Evolutionary conservation across 495 filamentous ascomycete species (phyloP), one percentile per base, ranked within the genome.

Genomic region (Lophiotrema nucula): DNA sequence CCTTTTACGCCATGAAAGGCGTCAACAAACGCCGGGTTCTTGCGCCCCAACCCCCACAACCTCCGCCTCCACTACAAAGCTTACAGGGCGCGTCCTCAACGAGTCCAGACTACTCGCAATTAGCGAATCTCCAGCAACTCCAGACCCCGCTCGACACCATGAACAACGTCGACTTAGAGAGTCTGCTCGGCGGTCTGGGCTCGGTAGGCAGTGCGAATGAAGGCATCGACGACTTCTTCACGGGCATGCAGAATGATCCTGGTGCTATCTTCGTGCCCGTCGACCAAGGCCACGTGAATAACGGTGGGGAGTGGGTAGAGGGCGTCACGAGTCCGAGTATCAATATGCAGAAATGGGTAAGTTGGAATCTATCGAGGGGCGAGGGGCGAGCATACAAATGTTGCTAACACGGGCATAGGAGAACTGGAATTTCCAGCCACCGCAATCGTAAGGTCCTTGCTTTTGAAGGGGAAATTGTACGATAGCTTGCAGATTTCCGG

Each of bases 1-100:
- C 53, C 2, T 66, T 61, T 44, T 66, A 62, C 37, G 55, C 57
- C 22, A 62, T 61, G 58, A 60, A 60, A 31, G 63, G 57, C 21
- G 46, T 62, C 5, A 48, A 56, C 12, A 65, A 57, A 23, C 42
- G 41, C 33, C 47, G 35, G n/a, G 37, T 31, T 16, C n/a, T 24
- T 12, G 26, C n/a, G 15, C 39, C 48, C 10, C 47, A 47, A 12
- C 26, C 38, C 10, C 53, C 26, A 2, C 45, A 52, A 42, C 47
- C 54, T 15, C 47, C 52, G 3, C 41, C 38, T 8, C 18, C 47
- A 6, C 25, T 47, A 27, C 48, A 54, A n/a, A 21, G 19, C 1
- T 6, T 24, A 21, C 16, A 33, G 21, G 2, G 8, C 33, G 44
- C 23, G 35, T 28, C 55, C 10, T 19, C 24, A 3, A 15, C 56